Conservation (phyloP, 805 yeast genomes). For the Kazachstania martiniae region DNA sequence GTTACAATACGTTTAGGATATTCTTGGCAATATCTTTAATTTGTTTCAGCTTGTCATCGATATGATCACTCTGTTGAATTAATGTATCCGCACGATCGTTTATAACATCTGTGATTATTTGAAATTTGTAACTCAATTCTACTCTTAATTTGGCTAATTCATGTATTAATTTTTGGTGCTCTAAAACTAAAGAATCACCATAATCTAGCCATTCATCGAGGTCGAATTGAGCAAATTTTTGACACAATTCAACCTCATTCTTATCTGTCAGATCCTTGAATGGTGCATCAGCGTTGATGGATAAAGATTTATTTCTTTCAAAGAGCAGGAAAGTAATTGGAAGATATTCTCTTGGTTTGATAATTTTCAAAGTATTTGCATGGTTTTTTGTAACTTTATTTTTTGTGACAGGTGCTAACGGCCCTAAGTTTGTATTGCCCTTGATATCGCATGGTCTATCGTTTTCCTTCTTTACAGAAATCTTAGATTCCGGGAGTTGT, state of each 20-base stretch:
- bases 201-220: slow-evolving; percentile 30
- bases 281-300: too few relatives aligned
- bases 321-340: too few relatives aligned
- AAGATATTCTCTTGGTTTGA: too few relatives aligned
- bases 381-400: too few relatives aligned
- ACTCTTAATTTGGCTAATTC: slow-evolving; percentile 30
- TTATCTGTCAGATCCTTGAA: slow-evolving; percentile 9
- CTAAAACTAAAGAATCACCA: slow-evolving; percentile 27
- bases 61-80: slow-evolving; percentile 22
- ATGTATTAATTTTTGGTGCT: slow-evolving; percentile 28
- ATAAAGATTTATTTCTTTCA: too few relatives aligned
- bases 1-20: slow-evolving; percentile 27
- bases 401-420: too few relatives aligned
- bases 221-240: slow-evolving; percentile 16
- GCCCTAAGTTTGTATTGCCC: too few relatives aligned
- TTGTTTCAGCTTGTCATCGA: slow-evolving; percentile 28
- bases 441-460: too few relatives aligned
- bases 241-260: slow-evolving; percentile 17
- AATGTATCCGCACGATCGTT: slow-evolving; percentile 29
- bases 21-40: slow-evolving; percentile 35
- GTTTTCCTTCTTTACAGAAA: too few relatives aligned
- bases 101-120: slow-evolving; percentile 29
- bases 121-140: slow-evolving; percentile 31
- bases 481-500: too few relatives aligned
- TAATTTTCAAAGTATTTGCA: too few relatives aligned